These are phyloP conservation scores for Pichia sp. DNA, from an alignment of 1,139 yeast genomes.

Conservation along the genomic window DNA sequence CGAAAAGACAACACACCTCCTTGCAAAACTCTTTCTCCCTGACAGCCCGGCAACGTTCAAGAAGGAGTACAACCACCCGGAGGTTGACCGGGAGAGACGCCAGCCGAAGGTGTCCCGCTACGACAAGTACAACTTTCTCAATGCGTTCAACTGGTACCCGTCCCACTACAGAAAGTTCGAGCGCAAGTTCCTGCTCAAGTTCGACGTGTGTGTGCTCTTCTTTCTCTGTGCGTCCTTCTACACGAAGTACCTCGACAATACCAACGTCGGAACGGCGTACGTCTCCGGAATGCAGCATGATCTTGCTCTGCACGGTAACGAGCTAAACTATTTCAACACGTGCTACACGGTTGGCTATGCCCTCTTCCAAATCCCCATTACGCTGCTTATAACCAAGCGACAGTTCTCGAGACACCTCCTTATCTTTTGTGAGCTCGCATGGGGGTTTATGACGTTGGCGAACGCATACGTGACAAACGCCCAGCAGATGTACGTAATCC, in stretches of 20 bases:
- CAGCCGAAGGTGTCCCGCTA: slow-evolving; percentile 8
- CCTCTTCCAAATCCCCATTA: slow-evolving; percentile 47
- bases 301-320: slow-evolving; percentile 58
- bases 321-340: slow-evolving; percentile 56
- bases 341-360: slow-evolving; percentile 56
- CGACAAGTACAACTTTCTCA: slow-evolving; percentile 23
- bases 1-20: too few species aligned
- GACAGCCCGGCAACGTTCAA: slow-evolving; percentile 16
- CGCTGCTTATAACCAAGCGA: slow-evolving; percentile 31
- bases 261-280: slow-evolving; percentile 61
- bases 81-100: slow-evolving; percentile 17
- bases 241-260: slow-evolving; percentile 64
- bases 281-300: slow-evolving; percentile 63
- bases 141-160: slow-evolving; percentile 24
- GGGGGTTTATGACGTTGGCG: slow-evolving; percentile 64
- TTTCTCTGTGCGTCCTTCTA: slow-evolving; percentile 61
- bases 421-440: slow-evolving; percentile 56
- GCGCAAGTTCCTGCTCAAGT: slow-evolving; percentile 50
- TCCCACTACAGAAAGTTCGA: slow-evolving; percentile 29
- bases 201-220: slow-evolving; percentile 57
- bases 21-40: slow-evolving; percentile 7
- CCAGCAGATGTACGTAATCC: slow-evolving; percentile 42
- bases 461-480: slow-evolving; percentile 43
- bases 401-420: slow-evolving; percentile 53
- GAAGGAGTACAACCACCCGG: slow-evolving; percentile 14